A percentile compares a stretch with the other conserved stretches of the same genome.
These are phyloP conservation scores for Pythium pyrilobum DNA, from an alignment of 352 stramenopile species.

Conservation along the genomic window DNA sequence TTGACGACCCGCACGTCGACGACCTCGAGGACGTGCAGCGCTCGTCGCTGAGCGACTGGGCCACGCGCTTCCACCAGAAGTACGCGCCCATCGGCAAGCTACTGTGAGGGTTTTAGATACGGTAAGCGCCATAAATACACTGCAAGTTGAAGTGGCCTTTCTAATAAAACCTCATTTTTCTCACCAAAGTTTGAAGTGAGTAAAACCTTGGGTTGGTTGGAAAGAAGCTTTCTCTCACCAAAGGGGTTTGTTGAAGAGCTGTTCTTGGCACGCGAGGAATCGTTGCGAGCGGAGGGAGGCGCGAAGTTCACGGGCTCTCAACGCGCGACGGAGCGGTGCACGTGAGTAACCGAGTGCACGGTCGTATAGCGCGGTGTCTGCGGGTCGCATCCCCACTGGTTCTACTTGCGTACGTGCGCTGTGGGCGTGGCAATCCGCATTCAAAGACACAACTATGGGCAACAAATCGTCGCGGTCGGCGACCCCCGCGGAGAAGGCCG, in stretches of 20 bases:
- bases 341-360: not conserved
- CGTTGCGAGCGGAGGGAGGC: not conserved
- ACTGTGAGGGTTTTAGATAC: slow-evolving; percentile 2
- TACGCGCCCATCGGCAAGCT: slow-evolving; percentile 89
- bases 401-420: not conserved
- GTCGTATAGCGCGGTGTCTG: not conserved
- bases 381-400: not conserved
- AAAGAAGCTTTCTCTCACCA: not conserved
- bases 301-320: not conserved
- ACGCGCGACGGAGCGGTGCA: too few relatives aligned
- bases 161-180: slow-evolving; percentile 10
- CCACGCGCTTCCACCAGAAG: slow-evolving; percentile 88
- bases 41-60: slow-evolving; percentile 91
- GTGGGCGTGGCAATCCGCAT: not conserved
- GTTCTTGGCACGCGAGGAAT: not conserved
- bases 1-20: slow-evolving; percentile 76
- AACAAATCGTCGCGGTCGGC: slow-evolving; percentile 47
- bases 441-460: slow-evolving; percentile 39
- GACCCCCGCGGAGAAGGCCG: slow-evolving; percentile 31
- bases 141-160: slow-evolving; percentile 17
- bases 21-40: slow-evolving; percentile 84
- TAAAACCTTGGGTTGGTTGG: slow-evolving; percentile 2
- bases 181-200: not conserved
- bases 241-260: slow-evolving; percentile 13
- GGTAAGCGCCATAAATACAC: slow-evolving; percentile 13